Base-by-base conservation (phyloP, 1,284 basidiomycete species). In the Cryptococcus sp. region DNA sequence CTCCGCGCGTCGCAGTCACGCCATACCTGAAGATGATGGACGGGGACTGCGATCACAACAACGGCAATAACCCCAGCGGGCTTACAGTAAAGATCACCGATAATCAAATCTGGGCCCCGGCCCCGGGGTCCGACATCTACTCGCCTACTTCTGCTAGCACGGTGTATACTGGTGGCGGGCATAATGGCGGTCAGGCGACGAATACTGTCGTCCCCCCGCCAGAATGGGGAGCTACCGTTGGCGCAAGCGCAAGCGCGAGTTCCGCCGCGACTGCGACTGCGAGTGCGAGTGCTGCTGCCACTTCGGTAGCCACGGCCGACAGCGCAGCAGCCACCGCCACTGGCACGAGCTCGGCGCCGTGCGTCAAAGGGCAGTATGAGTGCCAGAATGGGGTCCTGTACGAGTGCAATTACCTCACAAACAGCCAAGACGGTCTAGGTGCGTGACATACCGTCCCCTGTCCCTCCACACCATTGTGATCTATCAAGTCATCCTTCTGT, bases 21-120 rank as follows among this genome's bases (percentile, higher is more conserved):
- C 23, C 49, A 3, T 59, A 59, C 44, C 44, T 54, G 23, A 61
- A 54, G 16, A 57, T 57, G 52, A 17, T 38, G 7, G 40, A 51
- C 17, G 55, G 55, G 20, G 49, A 51, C 42, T 54, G 49, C 41
- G 39, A 38, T 7, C 19, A 25, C 20, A 54, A 54, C 50, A 47
- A 50, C 40, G 63, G 63, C 3, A 65, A 68, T 63, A 69, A 67
- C 60, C 64, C 64, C 6, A 53, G 47, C 39, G 67, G 65, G 8
- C 53, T 67, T 38, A 57, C 49, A 23, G 50, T 69, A 54, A 59
- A 69, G 58, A 45, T 71, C 23, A 47, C 64, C 44, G 64, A 69
- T 57, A 67, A 61, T 57, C 50, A 61, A 20, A 59, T 64, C 19
- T 64, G 60, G 60, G 50, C 58, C 5, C 60, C 60, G 11, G 54